Evolutionary conservation across 2,329 filamentous ascomycete genomes (phyloP).

Genomic region (Diaporthe batatas): DNA sequence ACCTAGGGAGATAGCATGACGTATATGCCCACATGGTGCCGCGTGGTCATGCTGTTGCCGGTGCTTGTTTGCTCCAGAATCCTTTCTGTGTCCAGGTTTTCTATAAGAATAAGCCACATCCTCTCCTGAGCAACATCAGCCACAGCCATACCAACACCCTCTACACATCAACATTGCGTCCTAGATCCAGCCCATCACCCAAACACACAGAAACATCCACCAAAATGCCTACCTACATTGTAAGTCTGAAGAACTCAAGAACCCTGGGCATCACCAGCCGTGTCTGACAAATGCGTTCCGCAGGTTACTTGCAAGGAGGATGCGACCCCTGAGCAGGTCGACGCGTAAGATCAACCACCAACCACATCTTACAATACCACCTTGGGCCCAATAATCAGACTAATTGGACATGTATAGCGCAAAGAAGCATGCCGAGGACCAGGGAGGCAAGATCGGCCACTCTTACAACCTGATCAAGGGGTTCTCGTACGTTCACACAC

Average conservation of each 20-base stretch:
- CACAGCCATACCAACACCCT: not conserved
- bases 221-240: slow-evolving; percentile 71
- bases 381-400: not conserved
- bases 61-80: slow-evolving; percentile 22
- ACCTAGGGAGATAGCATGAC: slow-evolving; percentile 29
- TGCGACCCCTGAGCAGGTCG: slow-evolving; percentile 48
- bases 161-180: not conserved
- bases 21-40: slow-evolving; percentile 34
- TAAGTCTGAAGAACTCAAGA: slow-evolving; percentile 48
- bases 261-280: not conserved
- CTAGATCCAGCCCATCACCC: not conserved
- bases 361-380: not conserved
- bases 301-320: slow-evolving; percentile 86
- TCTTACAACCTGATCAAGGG: slow-evolving; percentile 89
- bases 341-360: slow-evolving; percentile 38
- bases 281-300: slow-evolving; percentile 7
- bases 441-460: slow-evolving; percentile 87
- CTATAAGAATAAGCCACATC: slow-evolving; percentile 28
- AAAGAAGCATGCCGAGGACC: slow-evolving; percentile 79
- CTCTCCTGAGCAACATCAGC: not conserved
- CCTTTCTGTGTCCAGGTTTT: slow-evolving; percentile 10
- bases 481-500: slow-evolving; percentile 78
- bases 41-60: slow-evolving; percentile 15
- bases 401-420: slow-evolving; percentile 63
- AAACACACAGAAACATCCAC: slow-evolving; percentile 1